phyloP scores from a whole-genome alignment of 768 basidiomycete species.

The Naematelia encephala region DNA sequence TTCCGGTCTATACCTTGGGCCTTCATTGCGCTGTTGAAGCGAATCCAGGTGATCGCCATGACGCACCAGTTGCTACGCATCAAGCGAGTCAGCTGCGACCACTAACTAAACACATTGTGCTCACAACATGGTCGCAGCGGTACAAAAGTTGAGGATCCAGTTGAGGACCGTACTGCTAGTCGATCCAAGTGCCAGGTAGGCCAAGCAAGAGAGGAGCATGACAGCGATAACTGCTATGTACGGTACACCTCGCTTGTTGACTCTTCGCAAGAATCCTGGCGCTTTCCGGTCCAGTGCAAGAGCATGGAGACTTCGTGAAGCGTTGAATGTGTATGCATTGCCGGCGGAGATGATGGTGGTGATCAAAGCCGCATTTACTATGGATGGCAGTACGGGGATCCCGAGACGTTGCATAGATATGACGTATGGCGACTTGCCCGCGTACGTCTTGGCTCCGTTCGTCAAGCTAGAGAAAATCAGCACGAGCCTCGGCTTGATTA shows the following conservation, averaged over 20 bases:
- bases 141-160: too few relatives aligned
- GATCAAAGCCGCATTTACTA: conserved; percentile 15
- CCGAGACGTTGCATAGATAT: not conserved
- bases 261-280: conserved; percentile 12
- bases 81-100: too few relatives aligned
- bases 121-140: too few relatives aligned
- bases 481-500: too few relatives aligned
- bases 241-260: conserved; percentile 18
- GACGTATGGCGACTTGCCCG: conserved; percentile 20
- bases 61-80: too few relatives aligned
- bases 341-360: not conserved
- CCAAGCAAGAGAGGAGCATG: conserved; percentile 19
- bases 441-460: conserved; percentile 6
- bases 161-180: too few relatives aligned
- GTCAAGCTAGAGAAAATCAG: not conserved
- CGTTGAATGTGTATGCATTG: conserved; percentile 13
- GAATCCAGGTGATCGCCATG: too few relatives aligned
- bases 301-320: conserved; percentile 21
- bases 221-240: conserved; percentile 18
- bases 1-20: too few relatives aligned
- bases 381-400: conserved; percentile 4
- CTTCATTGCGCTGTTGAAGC: too few relatives aligned
- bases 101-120: too few relatives aligned
- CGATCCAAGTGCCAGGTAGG: conserved; percentile 13
- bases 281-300: conserved; percentile 21